Percentiles rank a stretch among this genome's conserved stretches.
Evolutionary conservation across 495 filamentous ascomycete genomes (phyloP).

Genomic region (Penicillium lagena): DNA sequence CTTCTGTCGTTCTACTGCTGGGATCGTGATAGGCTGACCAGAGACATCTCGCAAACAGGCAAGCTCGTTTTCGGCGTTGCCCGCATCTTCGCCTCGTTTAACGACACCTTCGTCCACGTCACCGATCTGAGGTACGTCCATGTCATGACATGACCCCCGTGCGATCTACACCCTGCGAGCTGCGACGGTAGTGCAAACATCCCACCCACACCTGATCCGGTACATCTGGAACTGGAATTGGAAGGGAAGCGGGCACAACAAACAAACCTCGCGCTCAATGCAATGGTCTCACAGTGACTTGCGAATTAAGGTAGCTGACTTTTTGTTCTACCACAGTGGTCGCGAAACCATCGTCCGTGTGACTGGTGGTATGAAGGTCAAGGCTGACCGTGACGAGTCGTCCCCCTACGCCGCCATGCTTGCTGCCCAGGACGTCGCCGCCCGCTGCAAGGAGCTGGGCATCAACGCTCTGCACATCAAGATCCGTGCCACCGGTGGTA

Average conservation of each 20-base stretch:
- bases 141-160: background rate
- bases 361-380: slow-evolving; percentile 99
- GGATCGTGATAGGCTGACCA: slow-evolving; percentile 8
- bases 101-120: slow-evolving; percentile 98
- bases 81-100: slow-evolving; percentile 99
- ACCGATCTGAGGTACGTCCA: slow-evolving; percentile 90
- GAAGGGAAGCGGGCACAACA: no score
- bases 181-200: no score
- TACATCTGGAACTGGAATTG: no score
- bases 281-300: background rate
- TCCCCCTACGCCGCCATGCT: slow-evolving; percentile 99
- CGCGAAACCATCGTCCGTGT: slow-evolving; percentile 99
- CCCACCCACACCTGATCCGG: background rate
- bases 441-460: slow-evolving; percentile 97
- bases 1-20: background rate
- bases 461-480: slow-evolving; percentile 99
- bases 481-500: slow-evolving; percentile 98
- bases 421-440: slow-evolving; percentile 89
- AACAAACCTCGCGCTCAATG: background rate
- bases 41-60: slow-evolving; percentile 40
- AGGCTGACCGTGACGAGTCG: slow-evolving; percentile 99
- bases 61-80: slow-evolving; percentile 99
- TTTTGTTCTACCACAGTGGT: slow-evolving; percentile 73
- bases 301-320: slow-evolving; percentile 47
- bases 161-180: background rate